phyloP scores from a whole-genome alignment of 768 basidiomycete genomes.

The Gloeostereum incarnatum region DNA sequence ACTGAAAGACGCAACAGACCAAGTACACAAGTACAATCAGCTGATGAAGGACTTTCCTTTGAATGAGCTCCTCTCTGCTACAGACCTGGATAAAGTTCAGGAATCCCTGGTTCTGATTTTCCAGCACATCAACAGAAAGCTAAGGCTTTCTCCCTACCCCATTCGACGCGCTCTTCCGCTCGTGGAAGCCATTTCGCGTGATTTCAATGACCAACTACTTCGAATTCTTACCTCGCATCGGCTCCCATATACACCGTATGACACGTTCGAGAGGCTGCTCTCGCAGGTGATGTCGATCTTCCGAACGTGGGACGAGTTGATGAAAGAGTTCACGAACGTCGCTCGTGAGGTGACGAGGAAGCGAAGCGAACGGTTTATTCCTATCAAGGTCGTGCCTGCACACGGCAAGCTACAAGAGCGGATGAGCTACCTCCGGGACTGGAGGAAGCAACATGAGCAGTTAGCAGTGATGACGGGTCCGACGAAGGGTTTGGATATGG shows the following conservation, averaged over 20 bases:
- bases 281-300: slow-evolving; percentile 70
- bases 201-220: slow-evolving; percentile 93
- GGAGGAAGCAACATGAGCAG: slow-evolving; percentile 97
- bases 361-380: slow-evolving; percentile 88
- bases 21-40: slow-evolving; percentile 96
- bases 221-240: slow-evolving; percentile 81
- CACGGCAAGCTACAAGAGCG: slow-evolving; percentile 90
- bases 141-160: slow-evolving; percentile 93
- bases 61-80: slow-evolving; percentile 92
- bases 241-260: slow-evolving; percentile 88
- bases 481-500: slow-evolving; percentile 70
- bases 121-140: slow-evolving; percentile 89
- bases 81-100: slow-evolving; percentile 92
- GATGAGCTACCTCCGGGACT: slow-evolving; percentile 77
- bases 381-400: slow-evolving; percentile 88
- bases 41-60: slow-evolving; percentile 99
- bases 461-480: slow-evolving; percentile 95
- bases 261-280: slow-evolving; percentile 85
- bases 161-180: slow-evolving; percentile 93
- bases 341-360: slow-evolving; percentile 90
- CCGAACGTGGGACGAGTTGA: slow-evolving; percentile 79
- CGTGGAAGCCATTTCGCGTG: slow-evolving; percentile 95
- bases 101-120: slow-evolving; percentile 86
- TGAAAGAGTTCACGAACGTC: slow-evolving; percentile 90
- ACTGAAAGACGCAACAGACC: slow-evolving; percentile 84